These are phyloP conservation scores for Pseudogymnoascus sp. DNA, from an alignment of 2,329 filamentous ascomycete species.

Conservation along the genomic window DNA sequence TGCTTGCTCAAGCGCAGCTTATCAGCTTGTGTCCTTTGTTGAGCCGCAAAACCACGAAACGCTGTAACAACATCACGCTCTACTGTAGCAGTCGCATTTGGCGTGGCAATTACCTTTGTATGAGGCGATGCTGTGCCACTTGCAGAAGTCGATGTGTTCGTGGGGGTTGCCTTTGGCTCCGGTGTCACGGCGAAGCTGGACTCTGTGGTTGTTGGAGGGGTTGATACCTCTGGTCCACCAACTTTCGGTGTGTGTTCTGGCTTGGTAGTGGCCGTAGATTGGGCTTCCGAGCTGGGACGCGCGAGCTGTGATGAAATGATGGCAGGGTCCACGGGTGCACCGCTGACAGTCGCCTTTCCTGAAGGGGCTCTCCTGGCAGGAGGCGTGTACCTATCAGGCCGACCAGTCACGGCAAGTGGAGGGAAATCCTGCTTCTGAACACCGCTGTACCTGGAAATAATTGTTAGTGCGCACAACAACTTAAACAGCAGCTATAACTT, in stretches of 20 bases:
- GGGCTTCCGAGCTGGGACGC: constrained; percentile 32
- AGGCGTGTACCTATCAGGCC: constrained; percentile 74
- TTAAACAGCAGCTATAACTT: constrained; percentile 29
- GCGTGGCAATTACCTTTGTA: constrained; percentile 30
- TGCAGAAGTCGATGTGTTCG: constrained; percentile 27
- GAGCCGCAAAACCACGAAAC: constrained; percentile 57
- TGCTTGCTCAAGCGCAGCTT: constrained; percentile 50
- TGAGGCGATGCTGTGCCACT: constrained; percentile 27
- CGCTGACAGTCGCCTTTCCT: constrained; percentile 62
- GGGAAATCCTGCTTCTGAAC: constrained; percentile 72
- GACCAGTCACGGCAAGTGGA: constrained; percentile 44
- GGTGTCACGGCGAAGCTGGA: constrained; percentile 18
- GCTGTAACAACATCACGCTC: constrained; percentile 54
- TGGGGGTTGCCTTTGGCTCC: constrained; percentile 27
- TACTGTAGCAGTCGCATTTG: constrained; percentile 53
- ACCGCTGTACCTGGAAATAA: constrained; percentile 66
- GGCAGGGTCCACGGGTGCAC: constrained; percentile 75
- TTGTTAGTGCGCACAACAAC: constrained; percentile 14
- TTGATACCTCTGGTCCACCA: constrained; percentile 22
- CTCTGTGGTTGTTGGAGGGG: constrained; percentile 25
- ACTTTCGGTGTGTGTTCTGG: constrained; percentile 6
- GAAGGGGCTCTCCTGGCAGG: constrained; percentile 78
- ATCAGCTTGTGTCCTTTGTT: constrained; percentile 48
- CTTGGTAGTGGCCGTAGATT: constrained; percentile 24
- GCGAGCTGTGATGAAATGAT: constrained; percentile 82